A percentile compares a stretch with the other conserved stretches of the same genome.
Evolutionary conservation across 345 rosid genomes (phyloP).

Genomic region (Brassica incana): DNA sequence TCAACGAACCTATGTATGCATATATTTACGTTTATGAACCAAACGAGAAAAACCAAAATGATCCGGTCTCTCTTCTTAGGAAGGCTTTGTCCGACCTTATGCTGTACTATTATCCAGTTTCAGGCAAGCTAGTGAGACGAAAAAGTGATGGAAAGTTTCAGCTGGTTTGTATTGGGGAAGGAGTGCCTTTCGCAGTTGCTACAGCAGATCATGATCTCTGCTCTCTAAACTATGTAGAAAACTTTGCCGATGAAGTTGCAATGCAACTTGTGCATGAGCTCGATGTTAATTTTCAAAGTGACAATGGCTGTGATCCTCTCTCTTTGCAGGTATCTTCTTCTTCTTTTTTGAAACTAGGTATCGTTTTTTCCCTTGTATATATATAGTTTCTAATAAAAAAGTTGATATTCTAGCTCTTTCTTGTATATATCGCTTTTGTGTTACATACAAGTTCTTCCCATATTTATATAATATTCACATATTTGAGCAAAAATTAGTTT

Average conservation of each 20-base stretch:
- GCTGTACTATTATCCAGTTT: constrained; percentile 52
- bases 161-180: constrained; percentile 38
- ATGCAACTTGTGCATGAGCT: constrained; percentile 25
- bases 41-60: background rate
- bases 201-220: constrained; percentile 33
- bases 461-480: background rate
- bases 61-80: constrained; percentile 32
- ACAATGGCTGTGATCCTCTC: constrained; percentile 38
- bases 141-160: constrained; percentile 39
- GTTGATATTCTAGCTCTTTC: background rate
- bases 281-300: constrained; percentile 1
- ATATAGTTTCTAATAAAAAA: too few species aligned
- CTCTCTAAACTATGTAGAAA: constrained; percentile 42
- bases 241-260: constrained; percentile 33
- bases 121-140: constrained; percentile 47
- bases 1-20: constrained; percentile 5
- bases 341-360: background rate
- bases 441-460: background rate
- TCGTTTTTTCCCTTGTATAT: background rate
- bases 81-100: constrained; percentile 53
- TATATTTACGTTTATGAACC: constrained; percentile 43
- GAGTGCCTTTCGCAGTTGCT: constrained; percentile 55
- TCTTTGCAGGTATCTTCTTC: constrained; percentile 39
- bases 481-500: background rate
- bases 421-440: background rate